Evolutionary conservation across 2,329 filamentous ascomycete species (phyloP).

Genomic region (Sporothrix protearum): DNA sequence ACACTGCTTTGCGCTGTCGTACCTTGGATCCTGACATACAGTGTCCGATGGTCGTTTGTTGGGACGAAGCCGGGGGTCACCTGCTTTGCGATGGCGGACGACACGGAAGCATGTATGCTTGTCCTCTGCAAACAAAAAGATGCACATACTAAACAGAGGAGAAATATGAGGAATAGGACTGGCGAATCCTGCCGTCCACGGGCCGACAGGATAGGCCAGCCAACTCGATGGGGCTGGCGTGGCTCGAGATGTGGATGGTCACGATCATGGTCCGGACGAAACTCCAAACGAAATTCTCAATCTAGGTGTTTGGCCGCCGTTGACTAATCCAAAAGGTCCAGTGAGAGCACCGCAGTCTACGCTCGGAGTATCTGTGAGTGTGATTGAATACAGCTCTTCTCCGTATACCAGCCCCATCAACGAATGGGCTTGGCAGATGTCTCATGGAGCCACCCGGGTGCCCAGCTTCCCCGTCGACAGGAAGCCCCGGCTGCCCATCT

Average conservation of each 20-base stretch:
- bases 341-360: not conserved
- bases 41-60: not conserved
- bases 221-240: not conserved
- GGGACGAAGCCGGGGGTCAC: conserved; percentile 12
- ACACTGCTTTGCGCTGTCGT: not conserved
- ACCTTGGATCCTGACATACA: not conserved
- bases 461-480: conserved; percentile 81
- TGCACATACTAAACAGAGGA: not conserved
- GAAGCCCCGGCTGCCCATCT: conserved; percentile 85
- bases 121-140: not conserved
- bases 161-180: not conserved
- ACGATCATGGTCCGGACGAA: too few species aligned
- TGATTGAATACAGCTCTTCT: not conserved
- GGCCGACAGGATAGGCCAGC: not conserved
- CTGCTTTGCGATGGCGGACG: not conserved
- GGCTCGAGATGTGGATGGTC: too few species aligned
- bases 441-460: conserved; percentile 38
- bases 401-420: not conserved
- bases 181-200: not conserved
- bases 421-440: not conserved
- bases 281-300: too few species aligned
- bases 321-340: too few species aligned
- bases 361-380: not conserved
- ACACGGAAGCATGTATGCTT: not conserved
- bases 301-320: too few species aligned